These are phyloP conservation scores for Isabelozyma heimii DNA, from an alignment of 805 yeast genomes.

Conservation along the genomic window DNA sequence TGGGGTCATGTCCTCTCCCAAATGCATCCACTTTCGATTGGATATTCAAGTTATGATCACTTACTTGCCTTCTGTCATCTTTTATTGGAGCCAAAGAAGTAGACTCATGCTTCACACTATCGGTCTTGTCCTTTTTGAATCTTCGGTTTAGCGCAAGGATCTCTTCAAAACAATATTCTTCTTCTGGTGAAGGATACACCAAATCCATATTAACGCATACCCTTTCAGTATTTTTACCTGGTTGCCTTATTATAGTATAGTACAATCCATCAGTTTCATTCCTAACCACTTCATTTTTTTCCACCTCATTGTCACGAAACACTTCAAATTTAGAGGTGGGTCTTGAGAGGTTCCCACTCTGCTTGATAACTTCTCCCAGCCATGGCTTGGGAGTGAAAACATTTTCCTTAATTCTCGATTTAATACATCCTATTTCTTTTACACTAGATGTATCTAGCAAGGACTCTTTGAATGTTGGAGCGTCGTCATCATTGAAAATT, in stretches of 20 bases:
- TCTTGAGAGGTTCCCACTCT: slow-evolving; percentile 20
- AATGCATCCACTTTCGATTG: not conserved
- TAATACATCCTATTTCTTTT: slow-evolving; percentile 49
- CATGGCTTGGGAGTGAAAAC: slow-evolving; percentile 51
- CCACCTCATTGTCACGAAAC: slow-evolving; percentile 8
- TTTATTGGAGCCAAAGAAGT: not conserved
- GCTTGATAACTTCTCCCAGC: slow-evolving; percentile 60
- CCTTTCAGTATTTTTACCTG: slow-evolving; percentile 61
- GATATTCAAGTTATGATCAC: not conserved
- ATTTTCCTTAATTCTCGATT: slow-evolving; percentile 64
- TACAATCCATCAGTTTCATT: slow-evolving; percentile 25
- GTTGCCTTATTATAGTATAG: slow-evolving; percentile 49
- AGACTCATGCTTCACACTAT: not conserved
- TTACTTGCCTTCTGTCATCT: not conserved
- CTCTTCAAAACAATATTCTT: slow-evolving; percentile 65
- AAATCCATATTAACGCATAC: slow-evolving; percentile 60
- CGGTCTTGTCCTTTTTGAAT: not conserved
- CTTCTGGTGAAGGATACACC: slow-evolving; percentile 42
- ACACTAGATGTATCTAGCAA: slow-evolving; percentile 27
- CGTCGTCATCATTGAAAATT: slow-evolving; percentile 37
- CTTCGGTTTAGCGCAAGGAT: slow-evolving; percentile 53
- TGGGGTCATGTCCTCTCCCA: too few relatives aligned
- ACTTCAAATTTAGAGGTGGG: slow-evolving; percentile 14
- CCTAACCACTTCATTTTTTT: slow-evolving; percentile 5
- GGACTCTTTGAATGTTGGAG: not conserved